Evolutionary conservation across 176 grass and related monocot genomes (phyloP), one percentile per base, ranked within the genome.

Genomic region (Bonia amplexicaulis): DNA sequence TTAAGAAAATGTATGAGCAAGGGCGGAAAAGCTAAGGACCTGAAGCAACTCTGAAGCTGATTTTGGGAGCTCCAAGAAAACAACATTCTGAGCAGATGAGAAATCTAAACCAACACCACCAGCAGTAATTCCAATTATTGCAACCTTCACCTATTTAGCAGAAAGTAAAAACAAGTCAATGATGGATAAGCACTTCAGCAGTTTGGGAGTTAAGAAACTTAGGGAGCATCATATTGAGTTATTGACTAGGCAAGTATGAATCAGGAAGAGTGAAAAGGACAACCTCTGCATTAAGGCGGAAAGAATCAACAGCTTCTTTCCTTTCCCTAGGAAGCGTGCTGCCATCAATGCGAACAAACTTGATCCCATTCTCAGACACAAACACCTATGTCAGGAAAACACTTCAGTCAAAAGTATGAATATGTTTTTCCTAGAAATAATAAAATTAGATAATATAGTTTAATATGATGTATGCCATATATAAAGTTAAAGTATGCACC

Each of bases 51-150:
- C 96, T 31, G 96, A 93, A 79, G 96, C 85, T 73, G 96, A 88
- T 80, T 90, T 93, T 75, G 96, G 96, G 47, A 98, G 91, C 89
- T 98, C 96, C 80, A 93, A 82, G 46, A 98, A 98, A 80, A 98
- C 86, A 86, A 98, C 96, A 92, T 98, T 98, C 82, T 82, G 90
- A 80, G 96, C 96, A 85, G 91, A 91, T 48, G 96, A 98, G 49
- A 98, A 93, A 69, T 98, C 87, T 82, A 98, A 78, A 49, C 96
- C 96, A 83, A 90, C 87, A 72, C 95, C 89, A 1, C 96, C 96
- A 89, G 87, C 93, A 85, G 96, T 98, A 85, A 95, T 95, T 90
- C 93, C 96, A 90, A 98, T 92, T 91, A 98, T 91, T 79, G 91
- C 91, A 98, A 93, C 90, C 83, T 85, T 93, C 65, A 98, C 89